Percentiles rank a stretch among this genome's conserved stretches.
These are phyloP conservation scores for Tricholoma furcatifolium DNA, from an alignment of 768 basidiomycete species.

Conservation along the genomic window DNA sequence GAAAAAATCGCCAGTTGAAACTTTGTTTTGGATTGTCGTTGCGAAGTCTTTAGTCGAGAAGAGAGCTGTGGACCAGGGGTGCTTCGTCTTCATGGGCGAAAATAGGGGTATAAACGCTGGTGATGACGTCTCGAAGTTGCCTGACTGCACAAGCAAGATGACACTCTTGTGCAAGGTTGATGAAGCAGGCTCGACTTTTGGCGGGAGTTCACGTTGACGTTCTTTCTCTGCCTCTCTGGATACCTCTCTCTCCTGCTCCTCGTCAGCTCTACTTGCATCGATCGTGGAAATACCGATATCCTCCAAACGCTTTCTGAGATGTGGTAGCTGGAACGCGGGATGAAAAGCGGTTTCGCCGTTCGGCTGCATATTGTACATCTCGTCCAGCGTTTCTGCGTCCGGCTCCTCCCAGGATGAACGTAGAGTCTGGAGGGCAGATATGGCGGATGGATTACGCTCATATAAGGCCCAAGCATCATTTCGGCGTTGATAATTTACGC, in stretches of 20 bases:
- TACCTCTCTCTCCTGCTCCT: constrained; percentile 53
- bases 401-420: constrained; percentile 34
- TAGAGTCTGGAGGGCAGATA: constrained; percentile 14
- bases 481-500: constrained; percentile 28
- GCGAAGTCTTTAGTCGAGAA: constrained; percentile 34
- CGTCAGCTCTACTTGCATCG: constrained; percentile 23
- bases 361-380: constrained; percentile 30
- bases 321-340: constrained; percentile 11
- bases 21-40: constrained; percentile 21
- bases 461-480: constrained; percentile 16
- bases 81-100: constrained; percentile 10
- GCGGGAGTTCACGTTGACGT: constrained; percentile 35
- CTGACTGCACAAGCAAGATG: constrained; percentile 24
- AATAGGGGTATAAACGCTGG: constrained; percentile 21
- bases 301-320: constrained; percentile 23
- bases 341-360: background rate
- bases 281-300: constrained; percentile 26
- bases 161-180: constrained; percentile 15
- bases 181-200: constrained; percentile 22
- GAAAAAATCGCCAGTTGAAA: constrained; percentile 28
- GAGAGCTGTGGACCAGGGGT: constrained; percentile 22
- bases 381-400: constrained; percentile 35
- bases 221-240: constrained; percentile 42
- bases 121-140: constrained; percentile 19
- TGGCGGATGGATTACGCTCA: background rate